phyloP scores from a whole-genome alignment of 2,329 filamentous ascomycete genomes.

The Aspergillus aculeatinus region DNA sequence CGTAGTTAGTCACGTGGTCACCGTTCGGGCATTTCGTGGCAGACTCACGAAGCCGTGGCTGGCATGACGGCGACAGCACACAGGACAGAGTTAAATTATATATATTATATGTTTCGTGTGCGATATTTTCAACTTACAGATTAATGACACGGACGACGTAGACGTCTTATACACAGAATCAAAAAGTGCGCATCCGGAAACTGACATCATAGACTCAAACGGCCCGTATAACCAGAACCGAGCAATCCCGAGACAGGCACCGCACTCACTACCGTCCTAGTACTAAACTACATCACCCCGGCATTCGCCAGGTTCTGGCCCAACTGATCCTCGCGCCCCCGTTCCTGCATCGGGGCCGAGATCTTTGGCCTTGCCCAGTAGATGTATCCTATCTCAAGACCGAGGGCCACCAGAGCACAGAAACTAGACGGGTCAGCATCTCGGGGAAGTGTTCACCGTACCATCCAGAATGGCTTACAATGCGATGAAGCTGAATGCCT shows the following conservation, averaged over 20 bases:
- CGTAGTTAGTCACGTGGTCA: background rate
- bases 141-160: no score
- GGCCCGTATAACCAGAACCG: background rate
- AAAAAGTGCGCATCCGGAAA: no score
- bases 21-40: background rate
- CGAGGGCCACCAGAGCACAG: background rate
- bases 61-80: background rate
- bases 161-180: background rate
- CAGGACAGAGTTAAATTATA: background rate
- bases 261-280: background rate
- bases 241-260: background rate
- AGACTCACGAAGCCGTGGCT: background rate
- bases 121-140: no score
- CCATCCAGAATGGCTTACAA: conserved; percentile 7
- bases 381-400: background rate
- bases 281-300: background rate
- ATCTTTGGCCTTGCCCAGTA: background rate
- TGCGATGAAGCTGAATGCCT: conserved; percentile 23
- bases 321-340: background rate
- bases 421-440: background rate
- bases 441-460: no score
- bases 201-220: background rate
- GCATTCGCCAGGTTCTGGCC: background rate
- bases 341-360: background rate
- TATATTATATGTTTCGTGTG: no score